Conservation (phyloP, 192 early-diverging fungal genomes). For the Haplosporangium gracile region DNA sequence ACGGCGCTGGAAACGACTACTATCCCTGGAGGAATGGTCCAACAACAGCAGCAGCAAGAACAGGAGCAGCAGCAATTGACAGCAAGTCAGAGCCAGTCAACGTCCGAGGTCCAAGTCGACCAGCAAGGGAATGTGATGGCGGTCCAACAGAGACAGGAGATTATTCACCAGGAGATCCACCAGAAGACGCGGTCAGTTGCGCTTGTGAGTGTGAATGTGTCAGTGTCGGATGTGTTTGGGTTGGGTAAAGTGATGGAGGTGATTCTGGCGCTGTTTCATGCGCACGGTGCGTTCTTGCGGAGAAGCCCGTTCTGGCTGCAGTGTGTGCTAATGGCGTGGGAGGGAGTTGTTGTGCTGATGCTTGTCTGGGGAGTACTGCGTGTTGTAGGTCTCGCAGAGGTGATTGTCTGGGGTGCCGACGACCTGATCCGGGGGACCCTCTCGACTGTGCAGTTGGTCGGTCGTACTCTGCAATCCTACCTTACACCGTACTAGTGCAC, state of each 20-base stretch:
- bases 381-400: constrained; percentile 45
- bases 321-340: constrained; percentile 35
- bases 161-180: constrained; percentile 37
- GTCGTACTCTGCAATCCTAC: constrained; percentile 12
- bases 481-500: constrained; percentile 3
- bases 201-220: constrained; percentile 36
- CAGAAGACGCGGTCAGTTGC: constrained; percentile 39
- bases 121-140: neutral
- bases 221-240: constrained; percentile 36
- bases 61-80: constrained; percentile 1
- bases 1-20: neutral
- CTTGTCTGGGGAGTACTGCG: constrained; percentile 42
- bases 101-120: neutral
- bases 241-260: constrained; percentile 42
- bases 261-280: constrained; percentile 33
- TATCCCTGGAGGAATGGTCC: neutral
- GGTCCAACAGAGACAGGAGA: constrained; percentile 16
- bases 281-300: constrained; percentile 39
- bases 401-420: constrained; percentile 53
- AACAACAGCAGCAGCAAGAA: neutral
- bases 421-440: constrained; percentile 49
- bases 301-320: constrained; percentile 49
- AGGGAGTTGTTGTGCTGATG: constrained; percentile 30
- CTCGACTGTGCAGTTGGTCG: constrained; percentile 16
- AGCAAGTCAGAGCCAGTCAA: neutral